Conservation (phyloP, 345 rosid genomes). For the Aethionema arabicum region DNA sequence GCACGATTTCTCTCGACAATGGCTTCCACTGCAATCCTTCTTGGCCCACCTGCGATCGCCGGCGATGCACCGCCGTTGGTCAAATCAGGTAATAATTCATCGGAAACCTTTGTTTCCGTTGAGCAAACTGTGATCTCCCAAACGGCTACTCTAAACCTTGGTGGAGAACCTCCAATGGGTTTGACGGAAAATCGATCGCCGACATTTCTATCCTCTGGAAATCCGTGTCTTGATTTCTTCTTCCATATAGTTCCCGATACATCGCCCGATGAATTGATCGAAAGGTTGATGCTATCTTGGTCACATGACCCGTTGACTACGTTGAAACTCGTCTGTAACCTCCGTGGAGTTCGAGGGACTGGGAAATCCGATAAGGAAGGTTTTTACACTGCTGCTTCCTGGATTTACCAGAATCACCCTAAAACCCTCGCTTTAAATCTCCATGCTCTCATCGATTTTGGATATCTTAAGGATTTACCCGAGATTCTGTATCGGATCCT, state of each 20-base stretch:
- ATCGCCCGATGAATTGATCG: slow-evolving; percentile 27
- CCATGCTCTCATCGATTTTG: slow-evolving; percentile 42
- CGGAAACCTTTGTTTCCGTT: slow-evolving; percentile 15
- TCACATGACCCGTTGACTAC: slow-evolving; percentile 49
- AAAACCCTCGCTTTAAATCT: slow-evolving; percentile 58
- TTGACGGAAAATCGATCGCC: slow-evolving; percentile 45
- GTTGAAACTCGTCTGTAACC: slow-evolving; percentile 57
- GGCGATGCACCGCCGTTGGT: neutral
- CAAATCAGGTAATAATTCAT: neutral
- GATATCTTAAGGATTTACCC: slow-evolving; percentile 61
- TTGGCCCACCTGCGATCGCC: slow-evolving; percentile 37
- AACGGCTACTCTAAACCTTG: slow-evolving; percentile 19
- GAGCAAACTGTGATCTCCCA: slow-evolving; percentile 3
- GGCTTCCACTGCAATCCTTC: slow-evolving; percentile 31
- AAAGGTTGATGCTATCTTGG: slow-evolving; percentile 48
- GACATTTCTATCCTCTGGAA: slow-evolving; percentile 48
- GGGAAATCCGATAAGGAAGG: slow-evolving; percentile 73
- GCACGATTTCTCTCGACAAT: slow-evolving; percentile 11
- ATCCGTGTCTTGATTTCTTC: slow-evolving; percentile 70
- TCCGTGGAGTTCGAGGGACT: slow-evolving; percentile 67
- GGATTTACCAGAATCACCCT: slow-evolving; percentile 59
- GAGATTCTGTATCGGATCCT: slow-evolving; percentile 65
- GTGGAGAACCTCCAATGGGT: slow-evolving; percentile 36
- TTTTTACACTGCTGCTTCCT: slow-evolving; percentile 51
- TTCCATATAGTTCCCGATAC: slow-evolving; percentile 62